These are phyloP conservation scores for Desmodesmus armatus DNA, from an alignment of 139 green algal species.

Conservation along the genomic window DNA sequence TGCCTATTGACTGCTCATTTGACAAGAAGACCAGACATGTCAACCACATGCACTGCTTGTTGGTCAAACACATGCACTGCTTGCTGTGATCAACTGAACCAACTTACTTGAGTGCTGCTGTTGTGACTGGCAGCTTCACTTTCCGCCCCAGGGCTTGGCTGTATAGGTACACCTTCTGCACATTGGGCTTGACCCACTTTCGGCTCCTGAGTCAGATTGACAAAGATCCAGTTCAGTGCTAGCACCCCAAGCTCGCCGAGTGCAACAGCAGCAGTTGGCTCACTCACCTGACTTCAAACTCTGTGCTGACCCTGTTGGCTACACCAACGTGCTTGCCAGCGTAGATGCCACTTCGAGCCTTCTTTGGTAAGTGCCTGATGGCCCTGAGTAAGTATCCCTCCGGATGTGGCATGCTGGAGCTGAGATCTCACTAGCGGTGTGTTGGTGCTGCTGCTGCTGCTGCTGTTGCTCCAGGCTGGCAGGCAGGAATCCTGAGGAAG, in stretches of 20 bases:
- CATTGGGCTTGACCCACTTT: slow-evolving; percentile 83
- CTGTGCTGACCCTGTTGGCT: slow-evolving; percentile 88
- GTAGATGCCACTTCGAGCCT: slow-evolving; percentile 74
- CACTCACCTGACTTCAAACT: slow-evolving; percentile 86
- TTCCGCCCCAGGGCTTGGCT: slow-evolving; percentile 74
- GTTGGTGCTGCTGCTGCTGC: too few species aligned
- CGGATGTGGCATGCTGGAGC: slow-evolving; percentile 20
- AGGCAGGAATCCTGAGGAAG: too few species aligned
- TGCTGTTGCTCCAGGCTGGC: too few species aligned
- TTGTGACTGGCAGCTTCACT: slow-evolving; percentile 80
- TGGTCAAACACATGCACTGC: too few species aligned
- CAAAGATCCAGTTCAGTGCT: background rate
- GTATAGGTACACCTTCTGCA: slow-evolving; percentile 79
- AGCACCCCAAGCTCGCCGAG: background rate
- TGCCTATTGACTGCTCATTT: too few species aligned
- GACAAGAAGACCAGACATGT: too few species aligned
- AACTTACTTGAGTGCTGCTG: slow-evolving; percentile 74
- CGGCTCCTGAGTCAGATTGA: slow-evolving; percentile 69
- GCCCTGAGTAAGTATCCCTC: slow-evolving; percentile 19
- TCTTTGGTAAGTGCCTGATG: slow-evolving; percentile 6
- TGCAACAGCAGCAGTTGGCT: background rate
- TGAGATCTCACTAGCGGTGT: too few species aligned
- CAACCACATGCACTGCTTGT: too few species aligned
- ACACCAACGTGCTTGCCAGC: slow-evolving; percentile 71
- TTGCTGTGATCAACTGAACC: background rate